phyloP scores from a whole-genome alignment of 805 yeast genomes.

The Starmerella sirachaensis region DNA sequence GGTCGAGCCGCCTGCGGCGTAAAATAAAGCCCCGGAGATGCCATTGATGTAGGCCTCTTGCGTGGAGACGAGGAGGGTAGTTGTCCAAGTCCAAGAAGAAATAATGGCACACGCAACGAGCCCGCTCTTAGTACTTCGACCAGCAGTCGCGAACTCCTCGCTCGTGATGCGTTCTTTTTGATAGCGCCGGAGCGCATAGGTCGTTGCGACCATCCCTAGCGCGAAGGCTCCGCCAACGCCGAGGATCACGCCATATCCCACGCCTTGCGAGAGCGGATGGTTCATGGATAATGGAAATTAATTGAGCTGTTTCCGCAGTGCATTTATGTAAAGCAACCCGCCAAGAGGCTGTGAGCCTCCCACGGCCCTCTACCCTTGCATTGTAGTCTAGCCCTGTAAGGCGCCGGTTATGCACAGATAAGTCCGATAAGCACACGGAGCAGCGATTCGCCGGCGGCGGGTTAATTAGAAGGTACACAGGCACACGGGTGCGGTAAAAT shows the following conservation, averaged over 20 bases:
- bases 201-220: slow-evolving; percentile 62
- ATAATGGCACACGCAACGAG: slow-evolving; percentile 35
- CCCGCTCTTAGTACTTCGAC: slow-evolving; percentile 35
- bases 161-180: slow-evolving; percentile 18
- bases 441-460: no score
- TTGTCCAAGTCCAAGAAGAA: slow-evolving; percentile 33
- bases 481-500: no score
- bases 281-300: no score
- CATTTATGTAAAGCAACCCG: no score
- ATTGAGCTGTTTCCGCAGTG: no score
- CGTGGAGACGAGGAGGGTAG: slow-evolving; percentile 28
- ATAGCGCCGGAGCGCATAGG: slow-evolving; percentile 33
- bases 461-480: no score
- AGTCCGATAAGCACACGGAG: no score
- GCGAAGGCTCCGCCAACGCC: slow-evolving; percentile 57
- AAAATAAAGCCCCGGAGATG: slow-evolving; percentile 27
- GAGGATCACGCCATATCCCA: slow-evolving; percentile 74
- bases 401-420: no score
- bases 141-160: slow-evolving; percentile 37
- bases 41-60: slow-evolving; percentile 27
- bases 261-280: slow-evolving; percentile 59
- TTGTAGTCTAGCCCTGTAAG: no score
- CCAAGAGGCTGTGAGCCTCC: no score
- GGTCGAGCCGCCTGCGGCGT: slow-evolving; percentile 24
- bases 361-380: no score